Evolutionary conservation across 2,329 filamentous ascomycete species (phyloP), one percentile per base, ranked within the genome.

Genomic region (Neonectria hederae): DNA sequence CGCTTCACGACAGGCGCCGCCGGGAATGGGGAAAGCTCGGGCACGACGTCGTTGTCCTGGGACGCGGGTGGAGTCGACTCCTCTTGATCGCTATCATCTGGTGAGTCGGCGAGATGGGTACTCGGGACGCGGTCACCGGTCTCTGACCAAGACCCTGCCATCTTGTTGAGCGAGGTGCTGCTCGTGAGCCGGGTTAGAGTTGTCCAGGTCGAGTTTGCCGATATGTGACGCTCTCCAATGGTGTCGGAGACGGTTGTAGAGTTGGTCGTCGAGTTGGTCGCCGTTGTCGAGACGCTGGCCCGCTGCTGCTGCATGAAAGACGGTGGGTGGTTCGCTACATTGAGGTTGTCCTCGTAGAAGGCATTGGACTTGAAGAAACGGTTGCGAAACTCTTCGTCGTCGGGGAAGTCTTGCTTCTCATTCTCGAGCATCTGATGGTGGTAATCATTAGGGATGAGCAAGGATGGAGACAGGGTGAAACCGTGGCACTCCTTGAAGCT

Each of bases 381-480:
- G 49, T 65, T 65, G 14, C 66, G 59, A 24, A 72, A 48, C 11
- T 78, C 70, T 4, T 76, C 75, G 58, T 82, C 81, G 42, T 78
- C 77, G 13, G 77, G 72, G 53, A 68, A 75, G 5, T 58, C 68
- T 11, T 72, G 68, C 58, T 66, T 72, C 53, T 77, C 74, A 8
- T 67, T 62, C 45, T 77, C 74, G 43, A 84, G 74, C 80, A 88
- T 84, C 69, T 88, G 82, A 65, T 84, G 81, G 56, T 86, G 83
- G 68, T 84, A 88, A 55, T 90, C 88, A 51, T 80, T 77, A 13
- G 88, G 87, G 57, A 90, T 88, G 54, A 90, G 80, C n/a, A 90
- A 80, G 4, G 86, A 86, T 0, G 88, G 88, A 8, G 88, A 90
- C 35, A 90, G 76, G 45, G 80, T 83, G 72, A 89, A 89, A 14